Percentiles rank a stretch among this genome's conserved stretches.
Conservation (phyloP, 208 protist species). For the Acanthamoeba royreba region DNA sequence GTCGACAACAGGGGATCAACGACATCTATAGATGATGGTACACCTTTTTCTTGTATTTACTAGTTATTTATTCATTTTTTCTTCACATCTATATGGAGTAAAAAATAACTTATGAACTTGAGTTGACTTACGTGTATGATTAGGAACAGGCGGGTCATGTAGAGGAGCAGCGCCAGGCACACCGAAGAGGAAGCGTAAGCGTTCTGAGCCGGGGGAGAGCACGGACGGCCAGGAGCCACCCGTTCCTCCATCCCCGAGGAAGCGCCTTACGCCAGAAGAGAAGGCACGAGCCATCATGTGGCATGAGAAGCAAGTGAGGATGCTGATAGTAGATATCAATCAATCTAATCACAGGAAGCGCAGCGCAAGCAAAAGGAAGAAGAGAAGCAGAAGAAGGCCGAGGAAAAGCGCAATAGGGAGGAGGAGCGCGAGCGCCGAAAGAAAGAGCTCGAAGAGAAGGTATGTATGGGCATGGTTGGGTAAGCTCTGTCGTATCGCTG, state of each 20-base stretch:
- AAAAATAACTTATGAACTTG: too few species aligned
- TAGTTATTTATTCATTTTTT: too few species aligned
- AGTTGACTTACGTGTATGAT: too few species aligned
- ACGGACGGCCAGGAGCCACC: background rate
- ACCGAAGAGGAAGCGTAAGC: background rate
- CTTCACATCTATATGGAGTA: too few species aligned
- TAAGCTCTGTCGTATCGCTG: background rate
- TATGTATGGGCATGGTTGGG: background rate
- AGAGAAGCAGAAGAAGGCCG: background rate
- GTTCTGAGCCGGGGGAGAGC: background rate
- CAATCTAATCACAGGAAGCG: background rate
- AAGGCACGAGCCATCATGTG: too few species aligned
- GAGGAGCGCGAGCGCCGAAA: background rate
- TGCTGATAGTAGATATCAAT: too few species aligned
- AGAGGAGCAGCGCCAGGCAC: background rate
- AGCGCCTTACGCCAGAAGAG: background rate
- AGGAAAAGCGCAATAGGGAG: background rate
- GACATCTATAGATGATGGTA: background rate
- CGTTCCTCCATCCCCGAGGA: background rate
- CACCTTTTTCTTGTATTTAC: background rate
- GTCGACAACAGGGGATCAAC: too few species aligned
- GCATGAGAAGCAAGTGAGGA: too few species aligned
- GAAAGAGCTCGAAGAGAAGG: background rate
- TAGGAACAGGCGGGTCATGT: too few species aligned
- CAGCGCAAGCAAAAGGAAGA: background rate